Base-by-base conservation (phyloP, 768 basidiomycete genomes). In the Clathrus columnatus region DNA sequence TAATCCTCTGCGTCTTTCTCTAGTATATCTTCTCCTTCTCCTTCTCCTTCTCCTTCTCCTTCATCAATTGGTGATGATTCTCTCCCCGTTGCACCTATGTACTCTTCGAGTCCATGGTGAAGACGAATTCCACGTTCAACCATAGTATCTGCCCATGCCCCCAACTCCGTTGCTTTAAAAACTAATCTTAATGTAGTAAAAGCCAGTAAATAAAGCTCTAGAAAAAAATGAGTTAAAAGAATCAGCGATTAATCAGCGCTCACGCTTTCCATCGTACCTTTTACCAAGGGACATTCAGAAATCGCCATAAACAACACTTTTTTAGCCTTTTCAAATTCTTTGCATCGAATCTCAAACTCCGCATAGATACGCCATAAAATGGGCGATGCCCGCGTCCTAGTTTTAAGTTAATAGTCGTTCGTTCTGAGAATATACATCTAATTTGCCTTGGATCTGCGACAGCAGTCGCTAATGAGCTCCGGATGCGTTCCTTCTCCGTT, bases 121-220 rank as follows among this genome's bases (percentile, higher is more conserved):
- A 86, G 68, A 46, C 89, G 77, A 21, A 91, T 62, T 3, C 82
- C 84, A 36, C 85, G 70, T 65, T 91, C 89, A 5, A 75, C 83
- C 89, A 91, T 91, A 3, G 78, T 78, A 54, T 88, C 86, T 48
- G 74, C 83, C 51, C 85, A 75, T 20, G 64, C 73, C 50, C 74
- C 74, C 59, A 91, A 71, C 66, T 91, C 88, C 16, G 70, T 68
- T 17, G 68, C 60, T 48, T 69, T 75, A 66, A 91, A 91, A 48
- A 77, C 82, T 2, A 70, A 65, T 26, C 88, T 78, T 54, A 91
- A 71, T 7, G 44, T n/a, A 2, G 80, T 76, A 68, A 90, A 91
- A 17, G 87, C 89, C 46, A 88, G 61, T 58, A 91, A 69, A 74
- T 91, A 90, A 45, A 91, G 68, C 47, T 83, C 88, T 91, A 64